Evolutionary conservation across 2,329 filamentous ascomycete species (phyloP).

Genomic region (Fusarium sp.): DNA sequence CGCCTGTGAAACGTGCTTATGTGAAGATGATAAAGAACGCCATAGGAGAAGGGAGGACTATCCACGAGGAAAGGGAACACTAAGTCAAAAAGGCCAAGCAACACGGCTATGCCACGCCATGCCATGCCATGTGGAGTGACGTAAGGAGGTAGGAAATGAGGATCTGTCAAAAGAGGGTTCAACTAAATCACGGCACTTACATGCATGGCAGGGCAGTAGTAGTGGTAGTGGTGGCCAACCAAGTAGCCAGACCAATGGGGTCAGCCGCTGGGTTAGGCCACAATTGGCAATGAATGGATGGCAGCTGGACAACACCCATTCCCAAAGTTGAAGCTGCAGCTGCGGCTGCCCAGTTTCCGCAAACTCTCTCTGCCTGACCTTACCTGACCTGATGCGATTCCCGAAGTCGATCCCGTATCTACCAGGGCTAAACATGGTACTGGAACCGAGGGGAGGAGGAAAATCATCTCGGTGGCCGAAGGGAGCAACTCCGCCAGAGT

Average conservation of each 20-base stretch:
- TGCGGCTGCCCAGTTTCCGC: conserved; percentile 26
- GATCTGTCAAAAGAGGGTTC: conserved; percentile 30
- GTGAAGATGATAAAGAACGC: conserved; percentile 38
- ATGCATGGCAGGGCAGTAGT: background rate
- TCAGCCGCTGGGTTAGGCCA: conserved; percentile 2
- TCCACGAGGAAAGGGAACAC: conserved; percentile 4
- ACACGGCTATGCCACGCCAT: background rate
- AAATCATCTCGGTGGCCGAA: conserved; percentile 11
- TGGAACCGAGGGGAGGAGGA: conserved; percentile 22
- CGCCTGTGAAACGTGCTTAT: conserved; percentile 31
- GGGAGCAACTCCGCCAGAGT: background rate
- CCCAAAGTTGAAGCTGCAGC: conserved; percentile 27
- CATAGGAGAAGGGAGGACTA: background rate
- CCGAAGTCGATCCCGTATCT: conserved; percentile 37
- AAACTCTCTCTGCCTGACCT: conserved; percentile 25
- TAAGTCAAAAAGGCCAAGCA: background rate
- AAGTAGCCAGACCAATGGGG: conserved; percentile 5
- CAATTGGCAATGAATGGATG: background rate
- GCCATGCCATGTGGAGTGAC: conserved; percentile 3
- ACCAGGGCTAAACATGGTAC: conserved; percentile 24
- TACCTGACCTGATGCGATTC: conserved; percentile 27
- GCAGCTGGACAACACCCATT: conserved; percentile 14
- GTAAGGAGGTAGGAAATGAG: conserved; percentile 21
- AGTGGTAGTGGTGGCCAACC: background rate
- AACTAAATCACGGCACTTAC: conserved; percentile 12